Conservation (phyloP, 192 early-diverging fungal genomes). For the Umbelopsis sp. region DNA sequence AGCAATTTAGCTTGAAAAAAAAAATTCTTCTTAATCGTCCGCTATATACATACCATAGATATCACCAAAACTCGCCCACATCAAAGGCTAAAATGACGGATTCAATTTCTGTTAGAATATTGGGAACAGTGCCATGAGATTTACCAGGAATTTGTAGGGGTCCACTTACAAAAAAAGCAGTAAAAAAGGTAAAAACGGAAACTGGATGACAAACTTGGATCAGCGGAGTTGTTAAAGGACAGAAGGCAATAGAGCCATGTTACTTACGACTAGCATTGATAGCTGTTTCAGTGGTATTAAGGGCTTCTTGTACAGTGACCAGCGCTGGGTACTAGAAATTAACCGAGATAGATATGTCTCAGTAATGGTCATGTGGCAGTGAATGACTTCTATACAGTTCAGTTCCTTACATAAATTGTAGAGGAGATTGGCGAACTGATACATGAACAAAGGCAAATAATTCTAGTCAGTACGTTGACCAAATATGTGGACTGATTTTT, state of each 20-base stretch:
- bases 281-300: slow-evolving; percentile 29
- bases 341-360: not conserved
- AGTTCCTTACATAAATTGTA: slow-evolving; percentile 28
- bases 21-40: not conserved
- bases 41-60: slow-evolving; percentile 13
- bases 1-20: not conserved
- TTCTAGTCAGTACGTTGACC: not conserved
- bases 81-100: slow-evolving; percentile 23
- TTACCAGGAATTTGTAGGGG: too few species aligned
- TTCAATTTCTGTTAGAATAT: not conserved
- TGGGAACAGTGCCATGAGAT: not conserved
- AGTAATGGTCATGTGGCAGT: not conserved
- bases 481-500: too few species aligned
- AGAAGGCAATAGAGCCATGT: not conserved
- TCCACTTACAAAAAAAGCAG: slow-evolving; percentile 34
- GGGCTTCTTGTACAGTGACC: slow-evolving; percentile 27
- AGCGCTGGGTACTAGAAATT: slow-evolving; percentile 32
- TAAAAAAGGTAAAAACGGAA: slow-evolving; percentile 35
- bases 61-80: slow-evolving; percentile 35
- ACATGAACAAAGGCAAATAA: too few species aligned
- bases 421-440: slow-evolving; percentile 13
- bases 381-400: not conserved
- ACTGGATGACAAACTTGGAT: slow-evolving; percentile 24
- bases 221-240: not conserved
- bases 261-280: slow-evolving; percentile 37